phyloP scores from a whole-genome alignment of 2,329 filamentous ascomycete genomes.

The Metarhizium brunneum region DNA sequence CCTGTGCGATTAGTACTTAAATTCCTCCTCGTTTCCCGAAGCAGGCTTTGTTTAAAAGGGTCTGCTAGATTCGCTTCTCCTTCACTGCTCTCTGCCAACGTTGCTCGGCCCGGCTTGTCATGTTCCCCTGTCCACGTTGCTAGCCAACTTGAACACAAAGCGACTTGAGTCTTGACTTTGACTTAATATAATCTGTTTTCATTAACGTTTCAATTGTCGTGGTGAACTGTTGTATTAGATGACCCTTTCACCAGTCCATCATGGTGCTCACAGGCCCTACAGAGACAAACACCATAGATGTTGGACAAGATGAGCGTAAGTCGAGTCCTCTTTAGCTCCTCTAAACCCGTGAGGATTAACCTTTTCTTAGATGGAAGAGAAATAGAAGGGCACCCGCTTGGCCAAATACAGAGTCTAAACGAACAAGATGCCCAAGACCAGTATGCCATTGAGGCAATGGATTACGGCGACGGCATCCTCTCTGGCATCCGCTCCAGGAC shows the following conservation, averaged over 20 bases:
- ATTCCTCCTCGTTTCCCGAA: too few species aligned
- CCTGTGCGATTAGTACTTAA: too few species aligned
- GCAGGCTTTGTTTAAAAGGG: too few species aligned
- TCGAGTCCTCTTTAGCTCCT: not conserved
- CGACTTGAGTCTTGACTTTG: not conserved
- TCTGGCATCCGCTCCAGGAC: constrained; percentile 25
- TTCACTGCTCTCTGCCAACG: not conserved
- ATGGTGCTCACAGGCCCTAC: not conserved
- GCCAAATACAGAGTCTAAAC: constrained; percentile 18
- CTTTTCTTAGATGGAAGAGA: constrained; percentile 12
- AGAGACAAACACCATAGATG: not conserved
- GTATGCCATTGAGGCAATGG: constrained; percentile 32
- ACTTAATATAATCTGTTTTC: not conserved
- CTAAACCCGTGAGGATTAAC: not conserved
- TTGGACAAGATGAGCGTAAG: constrained; percentile 1
- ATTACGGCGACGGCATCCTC: constrained; percentile 23
- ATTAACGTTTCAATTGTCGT: not conserved
- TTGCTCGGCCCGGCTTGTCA: not conserved
- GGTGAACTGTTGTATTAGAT: not conserved
- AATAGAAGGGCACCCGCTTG: constrained; percentile 14
- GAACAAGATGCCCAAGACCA: constrained; percentile 30
- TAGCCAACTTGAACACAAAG: not conserved
- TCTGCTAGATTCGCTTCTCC: not conserved
- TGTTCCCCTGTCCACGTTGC: not conserved
- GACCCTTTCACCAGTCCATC: not conserved